phyloP scores from a whole-genome alignment of 2,329 filamentous ascomycete species.

The Huntiella omanensis region DNA sequence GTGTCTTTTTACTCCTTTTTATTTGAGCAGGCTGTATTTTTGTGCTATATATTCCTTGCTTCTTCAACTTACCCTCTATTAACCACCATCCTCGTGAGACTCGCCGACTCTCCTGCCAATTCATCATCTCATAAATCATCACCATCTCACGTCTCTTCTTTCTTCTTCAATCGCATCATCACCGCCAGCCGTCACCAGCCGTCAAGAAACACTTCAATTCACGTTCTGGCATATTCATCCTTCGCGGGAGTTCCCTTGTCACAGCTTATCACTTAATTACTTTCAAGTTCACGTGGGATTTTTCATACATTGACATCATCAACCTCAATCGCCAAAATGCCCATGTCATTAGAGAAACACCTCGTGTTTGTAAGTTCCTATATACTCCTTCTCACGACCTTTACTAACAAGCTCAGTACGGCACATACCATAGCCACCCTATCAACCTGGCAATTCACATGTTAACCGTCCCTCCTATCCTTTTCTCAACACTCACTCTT shows the following conservation, averaged over 20 bases:
- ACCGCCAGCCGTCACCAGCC: neutral
- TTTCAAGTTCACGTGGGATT: neutral
- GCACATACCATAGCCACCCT: constrained; percentile 61
- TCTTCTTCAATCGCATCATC: neutral
- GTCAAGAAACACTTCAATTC: no score
- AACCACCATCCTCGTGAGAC: no score
- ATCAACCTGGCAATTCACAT: constrained; percentile 67
- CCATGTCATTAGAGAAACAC: constrained; percentile 64
- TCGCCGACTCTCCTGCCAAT: no score
- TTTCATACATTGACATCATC: no score
- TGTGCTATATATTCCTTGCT: neutral
- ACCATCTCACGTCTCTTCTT: no score
- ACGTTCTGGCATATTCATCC: no score
- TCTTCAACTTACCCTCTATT: neutral
- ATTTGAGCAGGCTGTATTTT: neutral
- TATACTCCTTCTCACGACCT: neutral
- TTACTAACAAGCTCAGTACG: constrained; percentile 38
- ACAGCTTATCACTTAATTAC: neutral
- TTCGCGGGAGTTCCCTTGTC: no score
- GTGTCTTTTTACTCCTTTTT: neutral
- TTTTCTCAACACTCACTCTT: constrained; percentile 52
- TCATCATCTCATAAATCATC: no score
- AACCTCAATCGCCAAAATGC: constrained; percentile 25
- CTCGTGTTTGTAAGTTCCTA: constrained; percentile 53
- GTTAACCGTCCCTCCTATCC: constrained; percentile 56